Evolutionary conservation across 306 rosid genomes (phyloP).

Genomic region (Inga leiocalycina): DNA sequence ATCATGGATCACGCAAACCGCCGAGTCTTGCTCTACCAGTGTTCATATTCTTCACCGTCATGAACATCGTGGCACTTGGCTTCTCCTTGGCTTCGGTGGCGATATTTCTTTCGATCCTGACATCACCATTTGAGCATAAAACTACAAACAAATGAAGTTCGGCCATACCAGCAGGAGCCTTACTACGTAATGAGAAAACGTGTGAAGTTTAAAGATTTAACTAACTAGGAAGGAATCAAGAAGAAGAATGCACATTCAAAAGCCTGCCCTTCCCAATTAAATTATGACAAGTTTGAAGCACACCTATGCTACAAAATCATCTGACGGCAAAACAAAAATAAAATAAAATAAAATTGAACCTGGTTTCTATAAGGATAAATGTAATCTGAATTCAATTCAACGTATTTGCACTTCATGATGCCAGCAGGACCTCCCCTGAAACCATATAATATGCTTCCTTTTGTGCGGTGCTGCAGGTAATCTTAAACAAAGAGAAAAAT

Average conservation of each 20-base stretch:
- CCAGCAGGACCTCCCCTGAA: constrained; percentile 99
- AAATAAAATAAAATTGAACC: constrained; percentile 33
- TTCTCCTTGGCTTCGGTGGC: no score
- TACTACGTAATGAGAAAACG: neutral
- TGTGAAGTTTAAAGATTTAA: neutral
- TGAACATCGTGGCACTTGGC: no score
- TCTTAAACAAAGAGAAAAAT: constrained; percentile 42
- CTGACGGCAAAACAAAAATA: neutral
- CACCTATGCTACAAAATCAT: neutral
- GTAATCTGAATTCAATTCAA: constrained; percentile 71
- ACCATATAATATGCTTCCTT: constrained; percentile 87
- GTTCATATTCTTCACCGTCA: no score
- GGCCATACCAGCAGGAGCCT: neutral
- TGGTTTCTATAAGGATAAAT: constrained; percentile 96
- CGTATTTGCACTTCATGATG: constrained; percentile 86
- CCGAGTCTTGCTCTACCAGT: no score
- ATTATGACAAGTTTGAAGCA: neutral
- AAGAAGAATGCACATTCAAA: neutral
- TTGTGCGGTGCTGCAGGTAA: constrained; percentile 80
- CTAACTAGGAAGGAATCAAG: neutral
- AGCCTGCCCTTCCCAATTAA: neutral
- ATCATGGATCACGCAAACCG: no score
- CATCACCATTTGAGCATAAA: neutral
- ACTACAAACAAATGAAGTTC: neutral
- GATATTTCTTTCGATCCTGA: no score